Percentiles rank a stretch among this genome's conserved stretches.
Conservation (phyloP, 2,329 filamentous ascomycete genomes). For the Colletotrichum orbiculare region DNA sequence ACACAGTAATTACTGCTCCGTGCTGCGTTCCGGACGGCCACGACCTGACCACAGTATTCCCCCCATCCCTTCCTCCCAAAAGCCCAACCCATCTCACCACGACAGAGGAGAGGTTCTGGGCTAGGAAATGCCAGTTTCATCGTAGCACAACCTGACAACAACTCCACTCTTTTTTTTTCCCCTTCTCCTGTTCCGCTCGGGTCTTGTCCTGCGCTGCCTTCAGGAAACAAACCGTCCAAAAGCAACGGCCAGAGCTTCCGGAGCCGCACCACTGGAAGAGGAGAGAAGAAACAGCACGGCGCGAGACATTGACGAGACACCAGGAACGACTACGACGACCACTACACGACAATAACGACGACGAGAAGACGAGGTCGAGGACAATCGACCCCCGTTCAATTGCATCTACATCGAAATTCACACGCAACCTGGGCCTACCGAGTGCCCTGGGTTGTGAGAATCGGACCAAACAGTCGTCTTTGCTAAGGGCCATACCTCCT, state of each 20-base stretch:
- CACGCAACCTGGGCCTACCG: no score
- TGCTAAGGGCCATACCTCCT: no score
- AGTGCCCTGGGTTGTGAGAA: no score
- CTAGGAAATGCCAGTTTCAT: constrained; percentile 35
- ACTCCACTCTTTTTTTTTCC: constrained; percentile 17
- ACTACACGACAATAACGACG: background rate
- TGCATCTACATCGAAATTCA: constrained; percentile 5
- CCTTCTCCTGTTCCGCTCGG: constrained; percentile 2
- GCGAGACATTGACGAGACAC: no score
- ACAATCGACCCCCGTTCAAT: background rate
- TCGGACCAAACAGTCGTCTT: no score
- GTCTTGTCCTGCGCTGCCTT: constrained; percentile 1
- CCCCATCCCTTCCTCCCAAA: constrained; percentile 34
- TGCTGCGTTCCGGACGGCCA: constrained; percentile 12
- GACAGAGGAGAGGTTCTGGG: constrained; percentile 29
- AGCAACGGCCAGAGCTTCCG: background rate
- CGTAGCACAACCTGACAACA: constrained; percentile 36
- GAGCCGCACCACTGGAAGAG: background rate
- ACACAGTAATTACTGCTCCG: no score
- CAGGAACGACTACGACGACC: background rate
- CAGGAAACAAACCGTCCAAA: constrained; percentile 15
- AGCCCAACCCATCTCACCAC: constrained; percentile 19
- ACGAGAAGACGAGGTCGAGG: background rate
- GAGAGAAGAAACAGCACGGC: background rate
- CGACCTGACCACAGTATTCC: constrained; percentile 22